Base-by-base conservation (phyloP, 139 green algal species). In the Coelastrella sp. region DNA sequence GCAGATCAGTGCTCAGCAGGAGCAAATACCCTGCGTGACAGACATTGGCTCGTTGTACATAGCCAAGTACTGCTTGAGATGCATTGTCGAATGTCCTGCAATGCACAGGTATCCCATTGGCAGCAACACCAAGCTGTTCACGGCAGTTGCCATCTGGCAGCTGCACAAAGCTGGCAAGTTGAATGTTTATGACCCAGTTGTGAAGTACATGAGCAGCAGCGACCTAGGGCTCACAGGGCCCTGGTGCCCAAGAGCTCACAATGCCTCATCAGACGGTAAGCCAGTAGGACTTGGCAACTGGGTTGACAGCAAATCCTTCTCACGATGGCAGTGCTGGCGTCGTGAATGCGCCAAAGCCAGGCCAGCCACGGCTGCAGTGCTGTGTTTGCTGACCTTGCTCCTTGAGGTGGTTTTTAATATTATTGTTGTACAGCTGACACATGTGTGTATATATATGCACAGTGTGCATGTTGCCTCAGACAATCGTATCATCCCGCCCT, bases 81-180 rank as follows among this genome's bases (percentile, higher is more conserved):
- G 35, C 27, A 25, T 7, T 24, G 19, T 20, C 65, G 70, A 3
- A 25, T 25, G 17, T 25, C 3, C 20, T 78, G 17, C 70, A 15
- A 25, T 49, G 70, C 70, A 25, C 70, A 60, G 70, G 56, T 89
- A 72, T 56, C 70, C 84, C 4, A 89, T 89, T 22, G 84, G 84
- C 68, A 81, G 65, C 84, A 89, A 89, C 84, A 89, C 84, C 84
- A 89, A 89, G 84, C 84, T 89, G 35, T 89, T 89, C 70, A 89
- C 84, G 7, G 84, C 84, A 61, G 84, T 89, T 6, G 84, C 84
- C 17, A 56, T 60, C 20, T 89, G 84, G 84, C 84, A 89, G 70
- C 84, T 89, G 70, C 84, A 89, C 20, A 17, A 35, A 6, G 27
- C 57, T 3, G 66, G 84, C 20, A 68, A 73, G 84, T 68, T 89